These are phyloP conservation scores for Ceraceosorus guamensis DNA, from an alignment of 1,284 basidiomycete species.

Conservation along the genomic window DNA sequence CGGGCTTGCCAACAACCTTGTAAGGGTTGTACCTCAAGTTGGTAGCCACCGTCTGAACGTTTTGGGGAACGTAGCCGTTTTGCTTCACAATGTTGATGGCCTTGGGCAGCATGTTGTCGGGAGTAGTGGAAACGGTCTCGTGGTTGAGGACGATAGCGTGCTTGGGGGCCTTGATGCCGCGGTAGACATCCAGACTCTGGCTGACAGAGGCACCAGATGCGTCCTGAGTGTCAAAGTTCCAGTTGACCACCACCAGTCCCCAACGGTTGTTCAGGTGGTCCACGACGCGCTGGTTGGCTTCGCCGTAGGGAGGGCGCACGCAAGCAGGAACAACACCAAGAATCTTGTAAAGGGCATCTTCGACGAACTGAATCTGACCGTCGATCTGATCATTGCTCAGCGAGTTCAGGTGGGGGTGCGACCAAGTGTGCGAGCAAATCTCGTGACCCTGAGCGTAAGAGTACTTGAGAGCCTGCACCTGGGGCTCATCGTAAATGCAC, in stretches of 20 bases:
- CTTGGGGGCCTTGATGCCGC: conserved; percentile 18
- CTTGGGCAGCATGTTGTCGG: conserved; percentile 21
- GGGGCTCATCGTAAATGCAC: conserved; percentile 23
- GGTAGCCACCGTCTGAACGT: conserved; percentile 17
- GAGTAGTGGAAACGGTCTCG: conserved; percentile 29
- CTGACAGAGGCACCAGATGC: conserved; percentile 19
- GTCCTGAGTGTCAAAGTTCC: conserved; percentile 29
- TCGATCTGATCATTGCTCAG: conserved; percentile 26
- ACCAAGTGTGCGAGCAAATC: conserved; percentile 35
- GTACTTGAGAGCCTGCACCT: conserved; percentile 15
- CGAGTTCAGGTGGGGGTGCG: conserved; percentile 22
- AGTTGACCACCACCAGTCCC: conserved; percentile 26
- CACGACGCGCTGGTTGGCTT: conserved; percentile 18
- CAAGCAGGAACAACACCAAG: conserved; percentile 31
- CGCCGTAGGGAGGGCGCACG: conserved; percentile 34
- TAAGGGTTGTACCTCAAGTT: conserved; percentile 31
- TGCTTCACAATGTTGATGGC: conserved; percentile 24
- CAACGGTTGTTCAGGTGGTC: conserved; percentile 28
- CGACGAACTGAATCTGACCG: conserved; percentile 27
- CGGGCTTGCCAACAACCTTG: conserved; percentile 22
- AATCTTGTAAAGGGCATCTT: conserved; percentile 37
- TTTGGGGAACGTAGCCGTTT: conserved; percentile 27
- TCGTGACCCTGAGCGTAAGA: conserved; percentile 22
- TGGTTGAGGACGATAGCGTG: conserved; percentile 36
- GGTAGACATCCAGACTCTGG: conserved; percentile 19